Evolutionary conservation across 192 early-diverging fungal species (phyloP).

Genomic region (Podila epicladia): DNA sequence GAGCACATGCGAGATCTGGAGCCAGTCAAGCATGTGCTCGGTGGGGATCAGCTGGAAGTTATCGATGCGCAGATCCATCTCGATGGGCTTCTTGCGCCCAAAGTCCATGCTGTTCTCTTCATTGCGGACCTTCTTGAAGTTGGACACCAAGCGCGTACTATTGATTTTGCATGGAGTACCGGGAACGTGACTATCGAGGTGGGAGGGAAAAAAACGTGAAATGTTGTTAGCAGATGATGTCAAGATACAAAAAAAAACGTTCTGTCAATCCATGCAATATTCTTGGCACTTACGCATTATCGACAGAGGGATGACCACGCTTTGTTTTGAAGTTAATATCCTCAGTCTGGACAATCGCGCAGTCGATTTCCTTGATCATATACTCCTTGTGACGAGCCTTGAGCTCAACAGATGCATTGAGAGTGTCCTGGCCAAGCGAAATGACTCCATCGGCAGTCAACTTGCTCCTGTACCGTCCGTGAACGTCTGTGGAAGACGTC

Average conservation of each 20-base stretch:
- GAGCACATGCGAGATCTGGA: conserved; percentile 33
- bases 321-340: conserved; percentile 25
- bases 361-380: conserved; percentile 42
- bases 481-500: conserved; percentile 19
- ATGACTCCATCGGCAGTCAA: conserved; percentile 19
- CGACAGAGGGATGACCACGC: conserved; percentile 22
- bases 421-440: conserved; percentile 5
- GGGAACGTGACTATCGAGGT: conserved; percentile 6
- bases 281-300: conserved; percentile 35
- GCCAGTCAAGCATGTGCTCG: conserved; percentile 25
- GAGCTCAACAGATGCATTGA: conserved; percentile 16
- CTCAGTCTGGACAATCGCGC: conserved; percentile 38
- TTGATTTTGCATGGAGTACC: conserved; percentile 28
- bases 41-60: conserved; percentile 42
- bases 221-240: not conserved
- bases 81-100: conserved; percentile 20
- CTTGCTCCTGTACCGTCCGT: conserved; percentile 25
- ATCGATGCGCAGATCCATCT: conserved; percentile 33
- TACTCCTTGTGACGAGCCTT: conserved; percentile 35
- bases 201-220: not conserved
- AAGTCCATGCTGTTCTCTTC: conserved; percentile 39
- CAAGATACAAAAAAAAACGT: not conserved
- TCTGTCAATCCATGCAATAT: not conserved
- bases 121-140: conserved; percentile 21
- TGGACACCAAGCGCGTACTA: conserved; percentile 24